Evolutionary conservation across 768 basidiomycete genomes (phyloP).

Genomic region (Lactarius sanguifluus): DNA sequence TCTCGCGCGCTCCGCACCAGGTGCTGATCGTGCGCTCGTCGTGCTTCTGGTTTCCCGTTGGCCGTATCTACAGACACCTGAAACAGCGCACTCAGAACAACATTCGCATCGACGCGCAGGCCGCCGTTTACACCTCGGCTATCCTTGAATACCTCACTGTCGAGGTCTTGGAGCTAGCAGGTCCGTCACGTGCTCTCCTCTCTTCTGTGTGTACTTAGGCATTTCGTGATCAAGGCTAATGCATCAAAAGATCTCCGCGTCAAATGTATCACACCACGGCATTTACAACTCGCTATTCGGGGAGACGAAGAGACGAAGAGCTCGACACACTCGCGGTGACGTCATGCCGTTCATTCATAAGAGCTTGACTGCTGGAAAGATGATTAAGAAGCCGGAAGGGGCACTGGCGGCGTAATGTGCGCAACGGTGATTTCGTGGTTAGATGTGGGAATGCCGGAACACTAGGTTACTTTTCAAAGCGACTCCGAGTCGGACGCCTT

Average conservation of each 20-base stretch:
- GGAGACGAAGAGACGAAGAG: not conserved
- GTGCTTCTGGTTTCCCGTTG: slow-evolving; percentile 33
- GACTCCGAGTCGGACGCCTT: not conserved
- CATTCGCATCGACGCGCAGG: too few relatives aligned
- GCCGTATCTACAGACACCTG: too few relatives aligned
- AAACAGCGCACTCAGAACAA: too few relatives aligned
- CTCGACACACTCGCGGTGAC: slow-evolving; percentile 70
- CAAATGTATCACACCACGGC: slow-evolving; percentile 53
- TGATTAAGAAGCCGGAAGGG: slow-evolving; percentile 31
- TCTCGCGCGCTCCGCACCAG: too few relatives aligned
- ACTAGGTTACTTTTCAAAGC: not conserved
- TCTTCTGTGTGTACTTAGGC: not conserved
- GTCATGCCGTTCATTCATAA: slow-evolving; percentile 90
- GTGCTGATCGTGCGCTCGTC: too few relatives aligned
- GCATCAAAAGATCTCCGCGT: slow-evolving; percentile 97
- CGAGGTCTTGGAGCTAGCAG: too few relatives aligned
- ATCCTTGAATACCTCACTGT: too few relatives aligned
- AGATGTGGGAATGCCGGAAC: not conserved
- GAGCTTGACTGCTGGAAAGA: slow-evolving; percentile 55
- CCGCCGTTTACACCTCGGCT: too few relatives aligned
- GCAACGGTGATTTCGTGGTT: too few relatives aligned
- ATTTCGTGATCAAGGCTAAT: slow-evolving; percentile 59
- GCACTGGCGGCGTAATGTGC: not conserved
- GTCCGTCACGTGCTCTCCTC: not conserved
- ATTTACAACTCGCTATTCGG: not conserved